Base-by-base conservation (phyloP, 2,329 filamentous ascomycete species). In the Fusarium redolens region DNA sequence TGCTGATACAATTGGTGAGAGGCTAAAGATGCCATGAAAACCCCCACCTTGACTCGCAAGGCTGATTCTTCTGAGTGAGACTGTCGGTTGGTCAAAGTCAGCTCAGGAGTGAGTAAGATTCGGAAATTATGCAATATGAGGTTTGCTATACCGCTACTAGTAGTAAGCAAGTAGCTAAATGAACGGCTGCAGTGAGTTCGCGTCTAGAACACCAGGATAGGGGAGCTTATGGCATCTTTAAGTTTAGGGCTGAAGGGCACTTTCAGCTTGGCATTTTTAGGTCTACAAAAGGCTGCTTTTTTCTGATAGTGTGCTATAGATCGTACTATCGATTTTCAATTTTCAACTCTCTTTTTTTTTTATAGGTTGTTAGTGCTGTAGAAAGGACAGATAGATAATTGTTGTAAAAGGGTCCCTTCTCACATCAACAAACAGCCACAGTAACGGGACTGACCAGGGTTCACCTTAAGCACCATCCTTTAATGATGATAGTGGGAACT, bases 401-500 rank as follows among this genome's bases (percentile, higher is more conserved):
- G 17, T 25, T 57, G 28, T 22, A 38, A 30, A 38, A 57, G 22
- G n/a, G 22, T 44, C 38, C 22, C 47, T 61, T 43, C 43, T 43
- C 37, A 62, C n/a, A 54, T 55, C 66, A 69, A 59, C 54, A 66
- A 65, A 60, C 51, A 72, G 33, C 41, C 38, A 60, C 44, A 58
- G 41, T 43, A 64, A 65, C 51, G 28, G 30, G 38, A 51, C 44
- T 54, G 60, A 48, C 37, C 61, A 57, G 65, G 65, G 71, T 58
- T 73, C 66, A 72, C 56, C 17, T 38, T 17, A 66, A 48, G 48
- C 60, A 69, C 48, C 52, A 59, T 65, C 47, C 37, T 60, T 40
- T 30, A 61, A 35, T 62, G 62, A 74, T 69, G 69, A 74, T 62
- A 72, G 71, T 59, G 63, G 68, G 72, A 73, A 70, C 74, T 45